Percentiles rank a stretch among this genome's conserved stretches.
Conservation (phyloP, 768 basidiomycete species). For the Mycena albidolilacea region DNA sequence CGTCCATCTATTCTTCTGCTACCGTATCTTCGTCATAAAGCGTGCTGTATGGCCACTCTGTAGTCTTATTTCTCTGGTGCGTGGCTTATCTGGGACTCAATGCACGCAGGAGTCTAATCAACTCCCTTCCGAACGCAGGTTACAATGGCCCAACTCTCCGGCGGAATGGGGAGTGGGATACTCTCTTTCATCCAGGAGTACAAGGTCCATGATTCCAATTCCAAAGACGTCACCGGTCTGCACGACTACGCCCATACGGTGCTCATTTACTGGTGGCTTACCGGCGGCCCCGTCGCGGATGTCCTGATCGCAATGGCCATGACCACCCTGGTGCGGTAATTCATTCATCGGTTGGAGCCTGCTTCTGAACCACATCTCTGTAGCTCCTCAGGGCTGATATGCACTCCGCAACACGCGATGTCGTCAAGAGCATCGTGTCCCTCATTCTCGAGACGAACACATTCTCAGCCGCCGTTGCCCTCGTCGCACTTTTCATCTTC, state of each 20-base stretch:
- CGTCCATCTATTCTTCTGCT: conserved; percentile 30
- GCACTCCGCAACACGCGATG: conserved; percentile 7
- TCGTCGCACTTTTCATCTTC: conserved; percentile 10
- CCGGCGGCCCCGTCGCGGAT: conserved; percentile 7
- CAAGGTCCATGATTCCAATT: neutral
- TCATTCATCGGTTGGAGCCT: neutral
- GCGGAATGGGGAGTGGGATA: conserved; percentile 26
- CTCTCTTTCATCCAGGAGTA: neutral
- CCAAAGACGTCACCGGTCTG: neutral
- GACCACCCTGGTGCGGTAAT: conserved; percentile 22
- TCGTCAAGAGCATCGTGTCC: conserved; percentile 6
- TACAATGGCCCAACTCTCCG: conserved; percentile 8
- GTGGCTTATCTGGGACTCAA: neutral
- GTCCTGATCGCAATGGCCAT: conserved; percentile 27
- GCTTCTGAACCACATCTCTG: neutral
- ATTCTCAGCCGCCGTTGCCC: conserved; percentile 7
- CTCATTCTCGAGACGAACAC: conserved; percentile 27
- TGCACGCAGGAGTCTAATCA: neutral
- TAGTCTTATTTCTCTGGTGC: conserved; percentile 14
- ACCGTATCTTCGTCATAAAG: conserved; percentile 19
- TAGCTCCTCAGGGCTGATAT: conserved; percentile 8
- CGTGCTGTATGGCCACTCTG: conserved; percentile 19
- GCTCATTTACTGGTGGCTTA: conserved; percentile 17
- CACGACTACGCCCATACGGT: neutral
- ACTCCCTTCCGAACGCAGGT: neutral